Conservation (phyloP, 2,329 filamentous ascomycete species). For the Talaromyces rugulosus region DNA sequence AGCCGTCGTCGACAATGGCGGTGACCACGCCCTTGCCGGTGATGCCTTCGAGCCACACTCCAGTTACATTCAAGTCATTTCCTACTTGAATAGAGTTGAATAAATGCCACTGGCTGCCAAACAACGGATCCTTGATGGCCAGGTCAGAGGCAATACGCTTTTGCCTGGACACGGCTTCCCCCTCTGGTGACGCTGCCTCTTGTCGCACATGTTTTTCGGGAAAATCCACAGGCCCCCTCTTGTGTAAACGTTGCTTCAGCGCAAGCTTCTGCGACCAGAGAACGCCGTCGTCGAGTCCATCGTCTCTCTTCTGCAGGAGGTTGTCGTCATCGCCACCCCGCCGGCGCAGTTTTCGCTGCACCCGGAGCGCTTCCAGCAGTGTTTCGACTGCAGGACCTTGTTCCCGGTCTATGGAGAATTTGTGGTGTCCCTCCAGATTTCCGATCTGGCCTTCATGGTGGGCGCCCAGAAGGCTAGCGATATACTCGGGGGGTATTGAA, state of each 20-base stretch:
- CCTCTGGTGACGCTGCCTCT: conserved; percentile 33
- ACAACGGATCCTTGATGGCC: conserved; percentile 84
- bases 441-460: conserved; percentile 77
- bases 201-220: conserved; percentile 6
- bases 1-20: conserved; percentile 90
- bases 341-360: conserved; percentile 60
- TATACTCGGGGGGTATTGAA: conserved; percentile 58
- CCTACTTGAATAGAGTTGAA: conserved; percentile 76
- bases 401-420: conserved; percentile 68
- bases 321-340: conserved; percentile 21
- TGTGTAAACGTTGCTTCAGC: conserved; percentile 58
- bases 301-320: conserved; percentile 19
- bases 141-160: conserved; percentile 60
- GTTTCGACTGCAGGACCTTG: conserved; percentile 53
- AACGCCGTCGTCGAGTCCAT: conserved; percentile 65
- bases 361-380: conserved; percentile 49
- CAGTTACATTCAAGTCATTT: conserved; percentile 95
- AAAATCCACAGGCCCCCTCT: conserved; percentile 41
- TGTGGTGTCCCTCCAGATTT: conserved; percentile 73
- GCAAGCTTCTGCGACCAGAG: conserved; percentile 76
- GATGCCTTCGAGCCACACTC: conserved; percentile 83
- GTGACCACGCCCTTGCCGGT: conserved; percentile 86
- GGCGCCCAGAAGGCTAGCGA: conserved; percentile 71
- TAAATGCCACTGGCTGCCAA: conserved; percentile 92
- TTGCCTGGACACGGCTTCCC: conserved; percentile 51